These are phyloP conservation scores for Pseudogymnoascus sp. DNA, from an alignment of 2,329 filamentous ascomycete species.

Conservation along the genomic window DNA sequence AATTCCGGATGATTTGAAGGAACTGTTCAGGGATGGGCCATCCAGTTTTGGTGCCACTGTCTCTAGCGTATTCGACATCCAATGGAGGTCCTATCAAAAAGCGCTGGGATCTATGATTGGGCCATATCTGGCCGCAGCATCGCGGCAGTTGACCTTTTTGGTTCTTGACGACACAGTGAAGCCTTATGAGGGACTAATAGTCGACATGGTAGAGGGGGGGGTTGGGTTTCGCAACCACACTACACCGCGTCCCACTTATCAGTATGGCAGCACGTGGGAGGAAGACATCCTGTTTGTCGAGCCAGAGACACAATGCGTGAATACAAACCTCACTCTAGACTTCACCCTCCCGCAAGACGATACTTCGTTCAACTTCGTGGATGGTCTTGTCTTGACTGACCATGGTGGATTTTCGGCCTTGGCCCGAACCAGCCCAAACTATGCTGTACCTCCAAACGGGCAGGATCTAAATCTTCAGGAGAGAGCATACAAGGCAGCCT, in stretches of 20 bases:
- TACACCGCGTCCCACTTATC: conserved; percentile 21
- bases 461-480: conserved; percentile 27
- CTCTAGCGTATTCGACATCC: conserved; percentile 37
- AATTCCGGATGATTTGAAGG: conserved; percentile 28
- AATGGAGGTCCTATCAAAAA: conserved; percentile 27
- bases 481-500: conserved; percentile 37
- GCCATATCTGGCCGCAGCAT: conserved; percentile 24
- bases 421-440: conserved; percentile 27
- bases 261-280: conserved; percentile 34
- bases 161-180: conserved; percentile 11
- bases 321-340: conserved; percentile 36
- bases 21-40: conserved; percentile 23
- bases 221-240: conserved; percentile 40
- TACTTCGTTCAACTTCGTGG: not conserved
- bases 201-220: conserved; percentile 34
- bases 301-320: conserved; percentile 36
- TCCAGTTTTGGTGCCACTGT: conserved; percentile 32
- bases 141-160: conserved; percentile 16
- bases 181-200: conserved; percentile 36
- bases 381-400: conserved; percentile 31
- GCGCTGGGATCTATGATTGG: conserved; percentile 15
- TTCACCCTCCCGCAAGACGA: conserved; percentile 26
- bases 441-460: conserved; percentile 27
- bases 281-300: conserved; percentile 42
- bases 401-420: conserved; percentile 36